Conservation (phyloP, 2,329 filamentous ascomycete species). For the Massarina eburnea region DNA sequence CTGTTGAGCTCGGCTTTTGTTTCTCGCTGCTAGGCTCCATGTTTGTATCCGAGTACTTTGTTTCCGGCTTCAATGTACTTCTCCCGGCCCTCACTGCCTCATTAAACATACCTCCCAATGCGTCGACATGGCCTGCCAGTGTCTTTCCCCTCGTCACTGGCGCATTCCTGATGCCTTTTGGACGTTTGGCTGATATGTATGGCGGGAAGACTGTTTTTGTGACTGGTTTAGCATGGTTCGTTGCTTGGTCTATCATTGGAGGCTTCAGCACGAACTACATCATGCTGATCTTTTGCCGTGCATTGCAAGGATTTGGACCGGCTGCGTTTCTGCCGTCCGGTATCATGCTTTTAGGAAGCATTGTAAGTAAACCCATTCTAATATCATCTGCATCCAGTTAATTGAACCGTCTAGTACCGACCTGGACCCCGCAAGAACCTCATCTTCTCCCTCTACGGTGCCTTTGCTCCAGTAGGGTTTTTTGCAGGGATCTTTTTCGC, state of each 20-base stretch:
- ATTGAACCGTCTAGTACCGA: slow-evolving; percentile 50
- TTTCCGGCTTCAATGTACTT: slow-evolving; percentile 72
- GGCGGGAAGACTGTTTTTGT: slow-evolving; percentile 67
- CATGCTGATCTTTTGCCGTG: slow-evolving; percentile 74
- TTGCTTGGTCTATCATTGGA: slow-evolving; percentile 67
- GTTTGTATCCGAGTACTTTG: slow-evolving; percentile 70
- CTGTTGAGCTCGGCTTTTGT: slow-evolving; percentile 64
- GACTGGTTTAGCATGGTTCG: slow-evolving; percentile 63
- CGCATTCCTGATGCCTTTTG: slow-evolving; percentile 51
- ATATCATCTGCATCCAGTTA: not conserved
- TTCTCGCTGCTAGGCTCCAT: slow-evolving; percentile 64
- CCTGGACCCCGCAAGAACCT: slow-evolving; percentile 71
- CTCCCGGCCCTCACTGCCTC: slow-evolving; percentile 65
- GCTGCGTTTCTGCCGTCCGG: slow-evolving; percentile 71
- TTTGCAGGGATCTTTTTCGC: slow-evolving; percentile 42
- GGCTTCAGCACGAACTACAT: slow-evolving; percentile 69
- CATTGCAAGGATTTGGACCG: slow-evolving; percentile 72
- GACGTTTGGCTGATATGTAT: slow-evolving; percentile 60
- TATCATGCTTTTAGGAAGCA: slow-evolving; percentile 65
- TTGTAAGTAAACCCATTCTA: slow-evolving; percentile 18
- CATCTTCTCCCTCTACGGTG: slow-evolving; percentile 62
- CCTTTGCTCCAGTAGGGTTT: slow-evolving; percentile 53
- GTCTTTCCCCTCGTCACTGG: slow-evolving; percentile 42
- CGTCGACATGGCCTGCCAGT: slow-evolving; percentile 50
- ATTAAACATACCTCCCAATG: slow-evolving; percentile 67